Evolutionary conservation across 2,329 filamentous ascomycete species (phyloP).

Genomic region (Metarhizium guizhouense): DNA sequence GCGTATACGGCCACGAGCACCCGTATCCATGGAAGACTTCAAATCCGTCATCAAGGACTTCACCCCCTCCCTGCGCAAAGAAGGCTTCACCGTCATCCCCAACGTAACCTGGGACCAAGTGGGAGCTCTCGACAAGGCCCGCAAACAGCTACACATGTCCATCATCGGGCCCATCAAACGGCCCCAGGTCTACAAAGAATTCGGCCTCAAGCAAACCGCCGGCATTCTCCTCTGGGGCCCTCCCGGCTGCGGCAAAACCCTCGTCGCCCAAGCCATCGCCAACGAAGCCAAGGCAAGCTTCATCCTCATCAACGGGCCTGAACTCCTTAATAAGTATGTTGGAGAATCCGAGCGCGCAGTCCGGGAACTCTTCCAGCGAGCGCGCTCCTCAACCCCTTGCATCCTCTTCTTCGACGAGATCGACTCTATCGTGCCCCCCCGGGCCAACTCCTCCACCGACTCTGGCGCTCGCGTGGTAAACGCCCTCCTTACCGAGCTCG

Average conservation of each 20-base stretch:
- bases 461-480: constrained; percentile 87
- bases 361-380: constrained; percentile 82
- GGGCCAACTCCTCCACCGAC: constrained; percentile 71
- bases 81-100: constrained; percentile 91
- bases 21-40: constrained; percentile 47
- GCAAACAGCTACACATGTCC: constrained; percentile 71
- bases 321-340: constrained; percentile 95
- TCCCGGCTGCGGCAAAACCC: constrained; percentile 91
- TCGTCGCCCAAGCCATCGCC: constrained; percentile 91
- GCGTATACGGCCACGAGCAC: neutral
- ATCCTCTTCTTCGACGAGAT: constrained; percentile 98
- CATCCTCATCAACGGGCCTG: constrained; percentile 94
- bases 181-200: constrained; percentile 64
- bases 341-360: constrained; percentile 93
- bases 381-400: constrained; percentile 78
- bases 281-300: constrained; percentile 96
- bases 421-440: constrained; percentile 79
- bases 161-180: constrained; percentile 85
- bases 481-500: constrained; percentile 86
- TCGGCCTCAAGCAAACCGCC: constrained; percentile 73
- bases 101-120: constrained; percentile 91
- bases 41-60: constrained; percentile 59
- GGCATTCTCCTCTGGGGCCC: constrained; percentile 95
- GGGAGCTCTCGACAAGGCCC: constrained; percentile 71
- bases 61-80: constrained; percentile 61